These are phyloP conservation scores for Pythium monospermum DNA, from an alignment of 352 stramenopile species.

Conservation along the genomic window DNA sequence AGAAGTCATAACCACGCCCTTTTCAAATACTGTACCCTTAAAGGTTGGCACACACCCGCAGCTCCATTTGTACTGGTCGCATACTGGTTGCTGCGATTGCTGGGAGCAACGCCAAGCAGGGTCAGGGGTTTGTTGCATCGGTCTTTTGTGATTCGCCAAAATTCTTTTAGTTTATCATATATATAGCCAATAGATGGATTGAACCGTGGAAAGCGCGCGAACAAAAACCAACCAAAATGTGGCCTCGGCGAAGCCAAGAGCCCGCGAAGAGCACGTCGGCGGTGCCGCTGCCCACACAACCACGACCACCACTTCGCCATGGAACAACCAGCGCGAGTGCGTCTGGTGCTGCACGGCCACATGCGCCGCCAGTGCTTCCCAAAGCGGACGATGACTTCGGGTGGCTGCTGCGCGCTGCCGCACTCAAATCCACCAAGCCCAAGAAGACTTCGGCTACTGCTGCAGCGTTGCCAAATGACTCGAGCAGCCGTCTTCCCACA, in stretches of 20 bases:
- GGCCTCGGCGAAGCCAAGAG: conserved; percentile 12
- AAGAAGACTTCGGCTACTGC: conserved; percentile 3
- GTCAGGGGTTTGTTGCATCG: no score
- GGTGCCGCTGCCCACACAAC: background rate
- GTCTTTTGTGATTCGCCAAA: no score
- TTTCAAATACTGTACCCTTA: no score
- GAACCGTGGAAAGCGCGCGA: no score
- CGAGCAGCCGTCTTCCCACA: background rate
- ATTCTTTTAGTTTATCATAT: no score
- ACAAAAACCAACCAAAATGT: conserved; percentile 17
- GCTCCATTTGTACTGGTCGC: no score
- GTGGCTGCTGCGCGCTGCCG: conserved; percentile 21
- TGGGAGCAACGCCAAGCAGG: no score
- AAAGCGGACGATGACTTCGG: conserved; percentile 12
- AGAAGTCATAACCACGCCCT: no score
- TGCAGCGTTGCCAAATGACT: background rate
- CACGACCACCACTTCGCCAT: background rate
- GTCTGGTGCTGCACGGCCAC: background rate
- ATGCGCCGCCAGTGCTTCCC: background rate
- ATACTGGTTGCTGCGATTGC: no score
- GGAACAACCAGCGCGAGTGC: background rate
- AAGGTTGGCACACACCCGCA: no score
- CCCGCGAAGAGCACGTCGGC: background rate
- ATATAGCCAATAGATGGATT: no score
- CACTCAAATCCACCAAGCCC: conserved; percentile 17